These are phyloP conservation scores for Boletus holoroseus DNA, from an alignment of 1,284 basidiomycete genomes.

Conservation along the genomic window DNA sequence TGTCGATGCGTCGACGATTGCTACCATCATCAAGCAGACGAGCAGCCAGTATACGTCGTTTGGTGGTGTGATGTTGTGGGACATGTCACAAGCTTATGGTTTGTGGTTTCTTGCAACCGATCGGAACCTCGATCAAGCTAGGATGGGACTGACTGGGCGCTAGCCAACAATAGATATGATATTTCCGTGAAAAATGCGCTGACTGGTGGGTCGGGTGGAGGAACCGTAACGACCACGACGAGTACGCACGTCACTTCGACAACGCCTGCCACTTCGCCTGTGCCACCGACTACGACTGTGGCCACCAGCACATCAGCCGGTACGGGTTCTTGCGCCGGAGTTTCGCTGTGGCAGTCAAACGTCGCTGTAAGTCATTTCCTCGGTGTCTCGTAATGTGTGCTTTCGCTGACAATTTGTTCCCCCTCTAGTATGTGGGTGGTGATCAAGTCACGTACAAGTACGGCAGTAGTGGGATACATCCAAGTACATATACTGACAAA, in stretches of 20 bases:
- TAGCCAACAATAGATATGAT: slow-evolving; percentile 29
- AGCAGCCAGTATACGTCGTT: slow-evolving; percentile 53
- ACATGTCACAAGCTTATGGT: slow-evolving; percentile 56
- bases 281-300: slow-evolving; percentile 28
- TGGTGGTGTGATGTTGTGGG: slow-evolving; percentile 68
- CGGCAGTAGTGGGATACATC: neutral
- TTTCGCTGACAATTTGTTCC: slow-evolving; percentile 1
- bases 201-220: slow-evolving; percentile 11
- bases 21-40: slow-evolving; percentile 42
- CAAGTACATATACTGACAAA: neutral
- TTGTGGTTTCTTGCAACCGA: neutral
- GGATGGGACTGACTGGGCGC: neutral
- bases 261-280: slow-evolving; percentile 24
- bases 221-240: slow-evolving; percentile 20
- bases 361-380: slow-evolving; percentile 38
- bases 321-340: slow-evolving; percentile 40
- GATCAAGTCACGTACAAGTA: slow-evolving; percentile 24
- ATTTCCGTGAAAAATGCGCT: slow-evolving; percentile 22
- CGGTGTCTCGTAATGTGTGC: neutral
- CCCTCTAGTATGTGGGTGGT: slow-evolving; percentile 18
- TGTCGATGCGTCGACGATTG: slow-evolving; percentile 44
- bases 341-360: slow-evolving; percentile 43
- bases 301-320: slow-evolving; percentile 10
- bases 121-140: neutral
- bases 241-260: neutral